A percentile compares a stretch with the other conserved stretches of the same genome.
These are phyloP conservation scores for Dorcoceras hygrometricum DNA, from an alignment of 257 asterid genomes.

Conservation along the genomic window DNA sequence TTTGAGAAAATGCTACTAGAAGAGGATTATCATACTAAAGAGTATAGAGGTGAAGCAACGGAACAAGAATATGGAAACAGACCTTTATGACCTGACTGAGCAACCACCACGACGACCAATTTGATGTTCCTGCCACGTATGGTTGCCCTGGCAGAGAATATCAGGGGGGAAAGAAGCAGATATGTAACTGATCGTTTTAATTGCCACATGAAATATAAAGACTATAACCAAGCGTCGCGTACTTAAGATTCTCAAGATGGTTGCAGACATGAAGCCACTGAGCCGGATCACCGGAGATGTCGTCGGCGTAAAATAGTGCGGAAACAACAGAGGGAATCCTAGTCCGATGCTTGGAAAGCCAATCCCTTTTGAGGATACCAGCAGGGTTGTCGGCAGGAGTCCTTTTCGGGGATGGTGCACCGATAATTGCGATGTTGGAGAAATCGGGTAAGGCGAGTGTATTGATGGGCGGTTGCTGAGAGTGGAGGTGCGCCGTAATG, in stretches of 20 bases:
- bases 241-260: constrained; percentile 90
- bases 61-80: constrained; percentile 23
- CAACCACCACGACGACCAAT: constrained; percentile 75
- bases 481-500: constrained; percentile 79
- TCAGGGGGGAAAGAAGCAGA: neutral
- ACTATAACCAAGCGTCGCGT: constrained; percentile 16
- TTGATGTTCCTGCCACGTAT: constrained; percentile 75
- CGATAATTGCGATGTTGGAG: constrained; percentile 72
- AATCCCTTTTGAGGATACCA: constrained; percentile 73
- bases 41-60: constrained; percentile 2
- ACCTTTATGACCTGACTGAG: constrained; percentile 63
- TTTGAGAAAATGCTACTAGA: constrained; percentile 1
- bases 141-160: constrained; percentile 47
- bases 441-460: constrained; percentile 93
- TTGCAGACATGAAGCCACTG: constrained; percentile 97
- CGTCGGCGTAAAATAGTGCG: constrained; percentile 61
- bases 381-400: constrained; percentile 43
- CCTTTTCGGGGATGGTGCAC: constrained; percentile 34
- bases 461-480: constrained; percentile 81
- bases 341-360: constrained; percentile 94
- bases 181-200: neutral
- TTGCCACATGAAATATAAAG: neutral
- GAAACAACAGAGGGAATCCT: constrained; percentile 86
- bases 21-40: no score
- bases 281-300: constrained; percentile 87